These are phyloP conservation scores for Penicillium brasilianum DNA, from an alignment of 2,329 filamentous ascomycete species.

Conservation along the genomic window DNA sequence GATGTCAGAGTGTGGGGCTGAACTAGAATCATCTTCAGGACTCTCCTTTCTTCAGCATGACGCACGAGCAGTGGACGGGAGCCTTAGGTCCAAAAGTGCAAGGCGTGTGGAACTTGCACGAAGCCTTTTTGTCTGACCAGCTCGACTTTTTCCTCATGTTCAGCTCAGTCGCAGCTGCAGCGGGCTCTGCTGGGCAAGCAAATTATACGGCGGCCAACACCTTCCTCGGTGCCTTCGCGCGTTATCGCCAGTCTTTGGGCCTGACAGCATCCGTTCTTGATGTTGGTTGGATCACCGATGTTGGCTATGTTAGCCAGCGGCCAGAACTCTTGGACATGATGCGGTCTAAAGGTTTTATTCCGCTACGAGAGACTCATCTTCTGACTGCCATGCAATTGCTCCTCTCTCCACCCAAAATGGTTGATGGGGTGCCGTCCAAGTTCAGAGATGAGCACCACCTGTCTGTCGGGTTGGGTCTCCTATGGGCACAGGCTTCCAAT, in stretches of 20 bases:
- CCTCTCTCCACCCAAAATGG: neutral
- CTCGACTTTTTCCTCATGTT: conserved; percentile 38
- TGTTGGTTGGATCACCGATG: conserved; percentile 3
- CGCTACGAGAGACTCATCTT: conserved; percentile 1
- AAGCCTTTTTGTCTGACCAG: conserved; percentile 8
- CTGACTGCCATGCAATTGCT: neutral
- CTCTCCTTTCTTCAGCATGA: conserved; percentile 40
- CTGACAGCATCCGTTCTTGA: conserved; percentile 16
- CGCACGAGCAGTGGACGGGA: conserved; percentile 38
- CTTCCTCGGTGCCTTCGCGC: conserved; percentile 39
- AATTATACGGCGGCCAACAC: conserved; percentile 46
- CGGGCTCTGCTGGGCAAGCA: conserved; percentile 48
- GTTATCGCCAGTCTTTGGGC: conserved; percentile 27
- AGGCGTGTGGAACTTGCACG: conserved; percentile 39
- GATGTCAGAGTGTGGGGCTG: neutral
- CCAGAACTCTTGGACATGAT: conserved; percentile 6
- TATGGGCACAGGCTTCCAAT: neutral
- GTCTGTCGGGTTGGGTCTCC: neutral
- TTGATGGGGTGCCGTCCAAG: neutral
- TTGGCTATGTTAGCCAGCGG: conserved; percentile 3
- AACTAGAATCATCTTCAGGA: conserved; percentile 14
- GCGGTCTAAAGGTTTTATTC: conserved; percentile 1
- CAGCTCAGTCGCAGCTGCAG: conserved; percentile 39
- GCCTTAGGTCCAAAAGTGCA: conserved; percentile 42
- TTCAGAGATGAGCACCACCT: neutral